Evolutionary conservation across 129 eudicot genomes (phyloP).

Genomic region (Artemisia annua): DNA sequence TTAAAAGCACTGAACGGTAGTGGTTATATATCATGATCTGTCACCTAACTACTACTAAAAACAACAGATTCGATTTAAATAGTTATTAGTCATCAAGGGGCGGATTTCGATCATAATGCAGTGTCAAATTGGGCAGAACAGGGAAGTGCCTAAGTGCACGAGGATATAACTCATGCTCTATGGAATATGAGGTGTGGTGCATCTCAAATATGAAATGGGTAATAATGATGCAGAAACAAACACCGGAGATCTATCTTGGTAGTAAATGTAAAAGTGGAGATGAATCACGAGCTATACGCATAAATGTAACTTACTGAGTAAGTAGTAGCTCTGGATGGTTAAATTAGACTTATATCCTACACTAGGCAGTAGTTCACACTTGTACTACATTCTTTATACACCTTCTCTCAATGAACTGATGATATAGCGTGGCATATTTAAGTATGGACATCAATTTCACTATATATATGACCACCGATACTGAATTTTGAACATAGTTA

Average conservation of each 20-base stretch:
- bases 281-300: too few relatives aligned
- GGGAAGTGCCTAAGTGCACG: background rate
- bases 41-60: background rate
- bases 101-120: background rate
- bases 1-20: background rate
- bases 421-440: too few relatives aligned
- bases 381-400: background rate
- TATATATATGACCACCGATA: too few relatives aligned
- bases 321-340: too few relatives aligned
- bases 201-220: background rate
- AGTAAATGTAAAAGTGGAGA: too few relatives aligned
- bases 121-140: background rate
- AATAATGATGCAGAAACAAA: background rate
- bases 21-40: background rate
- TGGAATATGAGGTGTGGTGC: background rate
- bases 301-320: too few relatives aligned
- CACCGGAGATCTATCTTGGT: background rate
- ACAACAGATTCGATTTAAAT: background rate
- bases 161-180: background rate
- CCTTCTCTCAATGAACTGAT: background rate
- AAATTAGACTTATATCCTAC: background rate
- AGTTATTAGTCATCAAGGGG: constrained; percentile 13
- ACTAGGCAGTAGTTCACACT: background rate
- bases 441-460: too few relatives aligned
- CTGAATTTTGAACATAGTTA: too few relatives aligned